phyloP scores from a whole-genome alignment of 495 filamentous ascomycete species.

The Hypoxylon cercidicola region DNA sequence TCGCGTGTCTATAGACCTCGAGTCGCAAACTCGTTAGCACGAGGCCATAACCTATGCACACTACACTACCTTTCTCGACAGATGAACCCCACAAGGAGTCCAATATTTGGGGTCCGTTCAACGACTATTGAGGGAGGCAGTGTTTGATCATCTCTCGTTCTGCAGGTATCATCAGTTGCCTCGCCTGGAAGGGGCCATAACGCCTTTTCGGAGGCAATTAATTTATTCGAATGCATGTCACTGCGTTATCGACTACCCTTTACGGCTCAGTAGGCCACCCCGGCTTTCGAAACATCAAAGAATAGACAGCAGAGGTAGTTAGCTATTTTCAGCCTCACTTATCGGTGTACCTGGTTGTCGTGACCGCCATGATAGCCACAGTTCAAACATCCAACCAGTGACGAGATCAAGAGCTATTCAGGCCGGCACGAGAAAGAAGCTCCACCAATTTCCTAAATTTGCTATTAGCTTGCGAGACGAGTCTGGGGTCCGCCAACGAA shows the following conservation, averaged over 20 bases:
- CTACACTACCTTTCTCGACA: slow-evolving; percentile 3
- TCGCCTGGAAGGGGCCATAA: slow-evolving; percentile 7
- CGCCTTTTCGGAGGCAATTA: slow-evolving; percentile 29
- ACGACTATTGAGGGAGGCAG: neutral
- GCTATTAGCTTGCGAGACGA: slow-evolving; percentile 30
- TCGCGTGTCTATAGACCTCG: slow-evolving; percentile 11
- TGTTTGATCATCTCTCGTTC: slow-evolving; percentile 12
- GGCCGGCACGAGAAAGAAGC: slow-evolving; percentile 23
- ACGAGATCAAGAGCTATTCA: slow-evolving; percentile 23
- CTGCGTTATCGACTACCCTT: slow-evolving; percentile 11
- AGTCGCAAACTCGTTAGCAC: slow-evolving; percentile 12
- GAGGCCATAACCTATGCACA: slow-evolving; percentile 7
- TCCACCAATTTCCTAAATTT: slow-evolving; percentile 38
- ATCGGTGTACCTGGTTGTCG: slow-evolving; percentile 13
- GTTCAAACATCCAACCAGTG: slow-evolving; percentile 30
- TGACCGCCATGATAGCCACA: slow-evolving; percentile 25
- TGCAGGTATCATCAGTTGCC: slow-evolving; percentile 1
- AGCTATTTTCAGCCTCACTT: slow-evolving; percentile 40
- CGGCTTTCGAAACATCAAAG: neutral
- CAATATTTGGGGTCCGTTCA: slow-evolving; percentile 7
- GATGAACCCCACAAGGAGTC: slow-evolving; percentile 6
- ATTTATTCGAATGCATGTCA: slow-evolving; percentile 25
- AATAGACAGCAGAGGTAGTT: slow-evolving; percentile 20
- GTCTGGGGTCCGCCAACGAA: slow-evolving; percentile 26
- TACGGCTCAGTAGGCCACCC: slow-evolving; percentile 1